Evolutionary conservation across 257 asterid species (phyloP), one percentile per base, ranked within the genome.

Genomic region (Galeopsis tetrahit): DNA sequence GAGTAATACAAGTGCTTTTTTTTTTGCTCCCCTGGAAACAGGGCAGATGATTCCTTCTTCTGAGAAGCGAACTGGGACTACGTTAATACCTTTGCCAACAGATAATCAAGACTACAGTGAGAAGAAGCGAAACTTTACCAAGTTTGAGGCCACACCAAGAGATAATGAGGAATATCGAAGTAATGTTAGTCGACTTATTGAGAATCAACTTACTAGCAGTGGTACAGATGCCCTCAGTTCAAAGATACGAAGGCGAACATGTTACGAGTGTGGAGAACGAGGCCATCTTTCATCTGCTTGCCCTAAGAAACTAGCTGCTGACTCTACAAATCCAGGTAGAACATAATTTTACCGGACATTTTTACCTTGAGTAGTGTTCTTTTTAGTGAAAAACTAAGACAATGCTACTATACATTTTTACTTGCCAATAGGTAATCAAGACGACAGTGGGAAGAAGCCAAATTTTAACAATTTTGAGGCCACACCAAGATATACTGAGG

Each of bases 241-340:
- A 34, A 92, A 92, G 81, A 88, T 89, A 69, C 82, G 87, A 80
- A 82, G 94, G 70, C 81, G 97, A 57, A 86, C 90, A 14, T 92
- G 96, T 71, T 90, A 88, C 3, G 93, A 85, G 72, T 88, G 98
- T 66, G 96, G 96, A 40, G 96, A 88, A 68, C 83, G 82, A 2
- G 98, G 95, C 11, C 98, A 92, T 63, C 86, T 88, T 66, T 88
- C 96, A 3, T 88, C 96, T 1, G 73, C 88, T 61, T 92, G 98
- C 78, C 77, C 73, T 1, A 49, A 49, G 9, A 49, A 49, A 36
- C 75, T 21, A 66, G 69, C 62, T 40, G 40, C 49, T 9, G 34
- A 53, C n/a, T 15, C 34, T 2, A 53, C 13, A 7, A 53, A 53
- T 21, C 60, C 60, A 53, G 60, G 15, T n/a, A 63, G 28, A 5